These are phyloP conservation scores for Xylaria sp. DNA, from an alignment of 2,329 filamentous ascomycete genomes.

Conservation along the genomic window DNA sequence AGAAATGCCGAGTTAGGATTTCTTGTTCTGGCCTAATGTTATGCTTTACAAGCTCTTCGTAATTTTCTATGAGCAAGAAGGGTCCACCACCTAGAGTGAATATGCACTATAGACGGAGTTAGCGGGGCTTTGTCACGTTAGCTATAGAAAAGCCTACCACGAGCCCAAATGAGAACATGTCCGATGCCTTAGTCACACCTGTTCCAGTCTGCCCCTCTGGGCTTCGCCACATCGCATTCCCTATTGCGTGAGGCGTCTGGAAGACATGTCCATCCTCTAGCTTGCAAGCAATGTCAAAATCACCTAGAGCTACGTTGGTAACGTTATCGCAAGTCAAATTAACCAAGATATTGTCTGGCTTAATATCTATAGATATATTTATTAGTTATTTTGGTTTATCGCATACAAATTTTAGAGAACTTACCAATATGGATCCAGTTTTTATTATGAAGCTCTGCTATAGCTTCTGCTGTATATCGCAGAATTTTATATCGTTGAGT, in stretches of 20 bases:
- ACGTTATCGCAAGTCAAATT: slow-evolving; percentile 52
- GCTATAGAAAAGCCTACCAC: slow-evolving; percentile 49
- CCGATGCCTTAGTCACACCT: slow-evolving; percentile 51
- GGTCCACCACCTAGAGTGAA: slow-evolving; percentile 52
- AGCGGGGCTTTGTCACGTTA: slow-evolving; percentile 35
- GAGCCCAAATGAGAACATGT: slow-evolving; percentile 54
- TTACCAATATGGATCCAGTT: slow-evolving; percentile 53
- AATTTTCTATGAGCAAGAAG: slow-evolving; percentile 38
- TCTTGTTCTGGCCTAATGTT: slow-evolving; percentile 47
- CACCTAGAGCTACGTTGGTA: slow-evolving; percentile 50
- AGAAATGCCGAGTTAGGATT: slow-evolving; percentile 50
- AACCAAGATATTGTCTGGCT: slow-evolving; percentile 54
- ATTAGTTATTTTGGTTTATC: slow-evolving; percentile 41
- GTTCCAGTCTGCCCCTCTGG: slow-evolving; percentile 53
- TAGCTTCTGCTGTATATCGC: slow-evolving; percentile 49
- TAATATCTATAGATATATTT: slow-evolving; percentile 51
- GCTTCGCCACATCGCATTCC: slow-evolving; percentile 56
- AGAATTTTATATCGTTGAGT: slow-evolving; percentile 51
- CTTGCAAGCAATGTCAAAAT: slow-evolving; percentile 53
- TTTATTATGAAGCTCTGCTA: slow-evolving; percentile 53
- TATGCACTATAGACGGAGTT: slow-evolving; percentile 50
- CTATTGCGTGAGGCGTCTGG: slow-evolving; percentile 48
- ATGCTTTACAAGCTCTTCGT: slow-evolving; percentile 26
- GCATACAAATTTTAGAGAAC: slow-evolving; percentile 36
- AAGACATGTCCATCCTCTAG: slow-evolving; percentile 44